Evolutionary conservation across 2,329 filamentous ascomycete species (phyloP).

Genomic region (Beauveria scarabaeidicola): DNA sequence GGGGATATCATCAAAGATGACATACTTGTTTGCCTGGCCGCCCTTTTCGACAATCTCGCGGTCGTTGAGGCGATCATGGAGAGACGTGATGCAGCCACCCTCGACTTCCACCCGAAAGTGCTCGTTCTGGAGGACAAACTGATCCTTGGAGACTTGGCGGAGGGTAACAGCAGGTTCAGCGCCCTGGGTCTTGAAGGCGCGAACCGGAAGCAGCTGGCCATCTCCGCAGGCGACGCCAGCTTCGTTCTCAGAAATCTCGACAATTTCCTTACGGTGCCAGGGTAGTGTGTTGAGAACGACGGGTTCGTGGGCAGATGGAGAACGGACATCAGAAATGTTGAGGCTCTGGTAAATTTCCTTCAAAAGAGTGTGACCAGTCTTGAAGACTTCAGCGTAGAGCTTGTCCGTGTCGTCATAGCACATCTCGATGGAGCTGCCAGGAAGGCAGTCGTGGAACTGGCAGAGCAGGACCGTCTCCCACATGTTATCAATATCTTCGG

Average conservation of each 20-base stretch:
- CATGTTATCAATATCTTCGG: slow-evolving; percentile 87
- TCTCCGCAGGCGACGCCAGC: slow-evolving; percentile 49
- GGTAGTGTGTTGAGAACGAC: slow-evolving; percentile 77
- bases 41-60: slow-evolving; percentile 70
- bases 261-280: slow-evolving; percentile 71
- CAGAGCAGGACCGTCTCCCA: slow-evolving; percentile 90
- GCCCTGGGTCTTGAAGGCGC: slow-evolving; percentile 37
- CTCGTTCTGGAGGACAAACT: slow-evolving; percentile 73
- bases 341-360: slow-evolving; percentile 61
- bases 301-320: slow-evolving; percentile 36
- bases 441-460: slow-evolving; percentile 96
- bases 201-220: slow-evolving; percentile 43
- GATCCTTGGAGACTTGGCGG: slow-evolving; percentile 43
- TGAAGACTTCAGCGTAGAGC: slow-evolving; percentile 76
- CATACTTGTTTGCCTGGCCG: slow-evolving; percentile 78
- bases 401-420: slow-evolving; percentile 93
- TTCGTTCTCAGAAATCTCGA: slow-evolving; percentile 49
- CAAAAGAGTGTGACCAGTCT: slow-evolving; percentile 63
- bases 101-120: slow-evolving; percentile 66
- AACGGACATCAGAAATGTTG: slow-evolving; percentile 44
- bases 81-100: slow-evolving; percentile 70
- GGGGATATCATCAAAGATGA: slow-evolving; percentile 95
- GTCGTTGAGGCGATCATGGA: slow-evolving; percentile 64
- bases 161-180: slow-evolving; percentile 43
- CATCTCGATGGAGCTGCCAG: slow-evolving; percentile 94